Percentiles rank a stretch among this genome's conserved stretches.
Evolutionary conservation across 1,139 yeast species (phyloP).

Genomic region (Debaryomyces subglobosus): DNA sequence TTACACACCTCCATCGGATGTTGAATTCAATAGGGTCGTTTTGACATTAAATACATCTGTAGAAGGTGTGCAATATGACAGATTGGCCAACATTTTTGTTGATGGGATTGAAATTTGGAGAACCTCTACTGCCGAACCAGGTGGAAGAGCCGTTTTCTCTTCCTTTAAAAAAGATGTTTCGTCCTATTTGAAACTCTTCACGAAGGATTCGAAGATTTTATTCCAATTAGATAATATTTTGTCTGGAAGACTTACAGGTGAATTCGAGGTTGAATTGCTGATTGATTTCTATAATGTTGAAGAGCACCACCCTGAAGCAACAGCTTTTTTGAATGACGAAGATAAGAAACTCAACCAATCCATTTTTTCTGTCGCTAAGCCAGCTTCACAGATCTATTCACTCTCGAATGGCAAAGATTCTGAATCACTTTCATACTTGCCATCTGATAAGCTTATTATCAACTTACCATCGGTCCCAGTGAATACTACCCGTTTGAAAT

Average conservation of each 20-base stretch:
- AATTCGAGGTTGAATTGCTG: conserved; percentile 55
- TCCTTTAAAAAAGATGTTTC: conserved; percentile 66
- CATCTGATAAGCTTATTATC: conserved; percentile 37
- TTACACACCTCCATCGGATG: conserved; percentile 30
- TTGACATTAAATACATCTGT: conserved; percentile 61
- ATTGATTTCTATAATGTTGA: conserved; percentile 50
- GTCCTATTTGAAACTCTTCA: conserved; percentile 55
- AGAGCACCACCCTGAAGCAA: conserved; percentile 2
- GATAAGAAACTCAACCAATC: conserved; percentile 7
- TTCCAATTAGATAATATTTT: conserved; percentile 71
- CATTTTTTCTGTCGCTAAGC: conserved; percentile 26
- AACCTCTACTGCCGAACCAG: conserved; percentile 84
- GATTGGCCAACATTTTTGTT: conserved; percentile 70
- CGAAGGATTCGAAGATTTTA: conserved; percentile 35
- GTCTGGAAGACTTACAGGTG: conserved; percentile 59
- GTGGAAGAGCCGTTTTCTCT: conserved; percentile 49
- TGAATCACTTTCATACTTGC: conserved; percentile 42
- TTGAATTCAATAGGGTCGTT: conserved; percentile 60
- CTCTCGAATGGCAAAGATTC: conserved; percentile 26
- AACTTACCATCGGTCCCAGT: conserved; percentile 42
- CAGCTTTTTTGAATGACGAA: conserved; percentile 1
- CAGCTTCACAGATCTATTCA: conserved; percentile 38
- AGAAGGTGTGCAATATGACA: conserved; percentile 73
- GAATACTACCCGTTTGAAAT: conserved; percentile 59
- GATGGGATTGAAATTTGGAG: conserved; percentile 78